Evolutionary conservation across 164 flowering plant species (phyloP).

Genomic region (Vitis rotundifolia): DNA sequence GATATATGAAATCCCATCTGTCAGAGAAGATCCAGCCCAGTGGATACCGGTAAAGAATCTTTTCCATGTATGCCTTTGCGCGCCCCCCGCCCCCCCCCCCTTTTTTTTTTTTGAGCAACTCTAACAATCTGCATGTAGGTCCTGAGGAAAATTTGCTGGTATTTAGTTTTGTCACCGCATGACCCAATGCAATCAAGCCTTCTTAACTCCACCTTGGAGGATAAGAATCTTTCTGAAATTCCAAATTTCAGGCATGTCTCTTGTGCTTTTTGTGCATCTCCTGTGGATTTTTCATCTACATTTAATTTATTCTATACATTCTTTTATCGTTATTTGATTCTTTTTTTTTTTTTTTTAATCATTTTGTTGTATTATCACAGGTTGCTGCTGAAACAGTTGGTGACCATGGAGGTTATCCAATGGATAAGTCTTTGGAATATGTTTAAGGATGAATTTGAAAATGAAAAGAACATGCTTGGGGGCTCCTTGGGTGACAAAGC

Average conservation of each 20-base stretch:
- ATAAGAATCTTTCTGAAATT: conserved; percentile 88
- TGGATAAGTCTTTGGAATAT: conserved; percentile 88
- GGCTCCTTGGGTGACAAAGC: conserved; percentile 88
- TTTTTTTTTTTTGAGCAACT: conserved; percentile 1
- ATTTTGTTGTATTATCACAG: conserved; percentile 32
- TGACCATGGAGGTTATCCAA: conserved; percentile 96
- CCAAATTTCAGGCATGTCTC: conserved; percentile 64
- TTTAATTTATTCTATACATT: too few relatives aligned
- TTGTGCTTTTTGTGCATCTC: neutral
- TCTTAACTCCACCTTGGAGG: conserved; percentile 86
- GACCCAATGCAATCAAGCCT: conserved; percentile 99
- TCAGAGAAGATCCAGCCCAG: conserved; percentile 65
- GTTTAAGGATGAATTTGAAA: conserved; percentile 76
- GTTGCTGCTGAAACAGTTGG: conserved; percentile 75
- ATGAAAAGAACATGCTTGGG: conserved; percentile 83
- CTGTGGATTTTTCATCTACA: neutral
- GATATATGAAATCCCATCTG: conserved; percentile 87
- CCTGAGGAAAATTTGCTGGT: conserved; percentile 94
- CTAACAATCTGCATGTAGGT: conserved; percentile 40
- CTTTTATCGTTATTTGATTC: conserved; percentile 4
- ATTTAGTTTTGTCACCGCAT: conserved; percentile 78
- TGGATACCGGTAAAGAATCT: conserved; percentile 74
- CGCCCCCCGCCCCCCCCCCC: neutral
- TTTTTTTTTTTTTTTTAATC: neutral
- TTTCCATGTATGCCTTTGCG: neutral